Conservation (phyloP, 148 eudicot genomes). For the Camellia japonica region DNA sequence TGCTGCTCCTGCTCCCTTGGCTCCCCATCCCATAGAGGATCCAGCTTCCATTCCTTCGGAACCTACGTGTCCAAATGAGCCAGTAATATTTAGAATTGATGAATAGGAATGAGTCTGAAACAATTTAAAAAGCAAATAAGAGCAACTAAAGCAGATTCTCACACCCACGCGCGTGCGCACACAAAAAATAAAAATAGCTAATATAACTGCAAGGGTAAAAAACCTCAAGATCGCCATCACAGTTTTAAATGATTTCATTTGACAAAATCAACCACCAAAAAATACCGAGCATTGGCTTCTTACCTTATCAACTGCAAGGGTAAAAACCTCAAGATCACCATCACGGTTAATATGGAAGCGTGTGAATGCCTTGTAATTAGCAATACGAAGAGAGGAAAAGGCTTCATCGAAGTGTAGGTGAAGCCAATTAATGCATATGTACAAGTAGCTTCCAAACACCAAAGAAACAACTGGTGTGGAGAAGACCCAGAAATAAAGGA, state of each 20-base stretch:
- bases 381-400: constrained; percentile 94
- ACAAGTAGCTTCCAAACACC: constrained; percentile 94
- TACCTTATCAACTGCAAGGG: constrained; percentile 99
- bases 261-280: not conserved
- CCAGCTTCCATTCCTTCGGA: constrained; percentile 93
- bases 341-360: constrained; percentile 70
- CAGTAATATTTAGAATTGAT: not conserved
- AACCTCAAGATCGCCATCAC: not conserved
- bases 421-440: constrained; percentile 92
- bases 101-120: not conserved
- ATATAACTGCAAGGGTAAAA: not conserved
- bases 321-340: constrained; percentile 89
- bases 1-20: constrained; percentile 36
- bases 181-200: not conserved
- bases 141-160: not conserved
- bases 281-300: not conserved
- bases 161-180: not conserved
- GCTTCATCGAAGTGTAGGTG: constrained; percentile 99
- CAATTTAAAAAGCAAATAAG: not conserved
- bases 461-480: constrained; percentile 97
- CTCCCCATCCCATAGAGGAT: constrained; percentile 84
- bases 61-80: constrained; percentile 46
- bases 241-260: not conserved
- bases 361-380: constrained; percentile 95
- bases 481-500: constrained; percentile 97